Base-by-base conservation (phyloP, 2,329 filamentous ascomycete genomes). In the Thielaviopsis musarum region DNA sequence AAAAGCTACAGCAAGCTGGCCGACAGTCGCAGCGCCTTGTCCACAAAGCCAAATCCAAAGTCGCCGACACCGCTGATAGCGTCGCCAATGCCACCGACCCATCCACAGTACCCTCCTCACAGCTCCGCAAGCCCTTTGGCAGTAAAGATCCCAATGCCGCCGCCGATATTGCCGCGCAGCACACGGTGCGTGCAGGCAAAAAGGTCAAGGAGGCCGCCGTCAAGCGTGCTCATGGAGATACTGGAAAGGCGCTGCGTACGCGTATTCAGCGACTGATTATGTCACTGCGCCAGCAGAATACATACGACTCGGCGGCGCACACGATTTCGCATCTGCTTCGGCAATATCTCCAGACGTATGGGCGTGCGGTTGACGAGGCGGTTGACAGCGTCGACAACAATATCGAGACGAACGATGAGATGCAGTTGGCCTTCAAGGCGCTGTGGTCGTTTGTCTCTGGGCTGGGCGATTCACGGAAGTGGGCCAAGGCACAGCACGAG, bases 221-320 rank as follows among this genome's bases (percentile, higher is more conserved):
- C 56, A 95, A 88, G 67, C 73, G 85, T n/a, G 77, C 79, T 58
- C 83, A 90, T 62, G 89, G 93, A 65, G 68, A 91, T 3, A 76
- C 77, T 0, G 85, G 85, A 2, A 81, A 86, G 3, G 85, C 94
- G 66, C 83, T 82, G 60, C 78, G 88, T 49, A 83, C 87, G 0
- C 72, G 97, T 59, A 66, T 91, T 5, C 77, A 83, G 64, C 83
- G 91, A 5, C 73, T 97, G 56, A 91, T 97, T 3, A 65, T 80
- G 15, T 87, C 86, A 48, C 77, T 97, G 15, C 79, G 87, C 7
- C 79, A 88, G 66, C 82, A 87, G 57, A 81, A 78, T 7, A 89
- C 95, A 68, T 97, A 97, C 69, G 83, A 85, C 0, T 83, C 91
- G 54, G 95, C 91, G 0, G 89, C 95, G 0, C 89, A 87, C 0